Evolutionary conservation across 805 yeast species (phyloP), one percentile per base, ranked within the genome.

Genomic region (Barnettozyma salicaria): DNA sequence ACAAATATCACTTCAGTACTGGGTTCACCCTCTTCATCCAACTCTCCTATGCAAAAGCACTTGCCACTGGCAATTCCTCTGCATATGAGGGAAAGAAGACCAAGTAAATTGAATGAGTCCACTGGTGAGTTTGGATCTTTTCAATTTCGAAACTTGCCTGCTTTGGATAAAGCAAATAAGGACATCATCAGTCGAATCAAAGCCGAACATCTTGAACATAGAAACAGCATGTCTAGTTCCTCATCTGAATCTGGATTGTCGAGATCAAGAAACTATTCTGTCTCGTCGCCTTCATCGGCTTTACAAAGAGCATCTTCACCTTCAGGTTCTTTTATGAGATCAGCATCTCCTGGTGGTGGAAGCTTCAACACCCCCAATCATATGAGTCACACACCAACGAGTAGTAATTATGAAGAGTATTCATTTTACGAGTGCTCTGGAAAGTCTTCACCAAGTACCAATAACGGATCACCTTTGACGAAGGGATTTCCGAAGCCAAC

Each of bases 141-240:
- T 59, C 80, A 85, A 41, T 92, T 85, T 61, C 70, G 96, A 47
- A 92, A 92, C 56, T 63, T 92, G 44, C 80, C 90, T 5, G 92
- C 92, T 6, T 69, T 94, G 39, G 97, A 92, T 49, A 84, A 83
- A 50, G 97, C 96, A 7, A 92, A 92, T 55, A 87, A 86, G 53
- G 97, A 89, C 60, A 89, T 84, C 11, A 87, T 92, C 45, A 84
- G 85, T 52, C 67, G 96, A 44, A 71, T 92, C 54, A 84, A 88
- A 52, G 80, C 70, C 21, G 97, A 90, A 56, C 95, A 86, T 57
- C 47, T 80, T 45, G 58, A 58, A 27, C 67, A 62, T 39, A 58
- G 65, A 39, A 54, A 59, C n/a, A 64, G 68, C 14, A 47, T 56
- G 14, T 56, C 62, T 3, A 59, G 63, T 19, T 58, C 66, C 6